These are phyloP conservation scores for Rhamnella rubrinervis DNA, from an alignment of 331 rosid genomes.

Conservation along the genomic window DNA sequence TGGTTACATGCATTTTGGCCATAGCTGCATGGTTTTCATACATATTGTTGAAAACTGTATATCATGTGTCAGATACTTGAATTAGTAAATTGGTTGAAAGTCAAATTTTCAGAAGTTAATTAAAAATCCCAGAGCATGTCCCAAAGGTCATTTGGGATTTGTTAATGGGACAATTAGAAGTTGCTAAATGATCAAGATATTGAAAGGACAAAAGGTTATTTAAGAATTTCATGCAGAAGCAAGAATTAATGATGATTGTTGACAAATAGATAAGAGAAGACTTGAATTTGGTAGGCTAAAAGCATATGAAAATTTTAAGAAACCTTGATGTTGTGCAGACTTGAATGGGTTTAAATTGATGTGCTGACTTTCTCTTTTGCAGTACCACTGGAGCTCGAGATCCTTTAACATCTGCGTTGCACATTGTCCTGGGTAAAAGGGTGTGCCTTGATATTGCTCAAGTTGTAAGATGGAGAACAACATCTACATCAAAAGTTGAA, in stretches of 20 bases:
- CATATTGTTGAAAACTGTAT: too few relatives aligned
- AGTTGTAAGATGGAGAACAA: slow-evolving; percentile 89
- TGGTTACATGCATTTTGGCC: not conserved
- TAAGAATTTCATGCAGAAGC: not conserved
- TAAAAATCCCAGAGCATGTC: not conserved
- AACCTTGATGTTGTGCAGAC: not conserved
- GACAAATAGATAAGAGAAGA: not conserved
- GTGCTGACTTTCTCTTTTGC: slow-evolving; percentile 31
- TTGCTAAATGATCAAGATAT: not conserved
- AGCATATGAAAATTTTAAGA: not conserved
- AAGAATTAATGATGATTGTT: not conserved
- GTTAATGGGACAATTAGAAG: not conserved
- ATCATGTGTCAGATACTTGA: too few relatives aligned
- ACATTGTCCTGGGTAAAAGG: slow-evolving; percentile 80
- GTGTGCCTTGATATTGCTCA: slow-evolving; percentile 89
- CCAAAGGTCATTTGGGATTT: not conserved
- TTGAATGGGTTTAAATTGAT: not conserved
- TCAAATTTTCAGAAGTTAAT: not conserved
- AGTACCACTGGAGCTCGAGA: slow-evolving; percentile 95
- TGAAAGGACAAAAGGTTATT: not conserved
- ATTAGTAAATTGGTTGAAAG: too few relatives aligned
- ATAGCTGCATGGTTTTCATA: too few relatives aligned
- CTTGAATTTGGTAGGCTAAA: not conserved
- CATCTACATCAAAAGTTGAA: slow-evolving; percentile 65
- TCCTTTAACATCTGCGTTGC: slow-evolving; percentile 85